Evolutionary conservation across 2,329 filamentous ascomycete genomes (phyloP), one percentile per base, ranked within the genome.

Genomic region (Colletotrichum sp.): DNA sequence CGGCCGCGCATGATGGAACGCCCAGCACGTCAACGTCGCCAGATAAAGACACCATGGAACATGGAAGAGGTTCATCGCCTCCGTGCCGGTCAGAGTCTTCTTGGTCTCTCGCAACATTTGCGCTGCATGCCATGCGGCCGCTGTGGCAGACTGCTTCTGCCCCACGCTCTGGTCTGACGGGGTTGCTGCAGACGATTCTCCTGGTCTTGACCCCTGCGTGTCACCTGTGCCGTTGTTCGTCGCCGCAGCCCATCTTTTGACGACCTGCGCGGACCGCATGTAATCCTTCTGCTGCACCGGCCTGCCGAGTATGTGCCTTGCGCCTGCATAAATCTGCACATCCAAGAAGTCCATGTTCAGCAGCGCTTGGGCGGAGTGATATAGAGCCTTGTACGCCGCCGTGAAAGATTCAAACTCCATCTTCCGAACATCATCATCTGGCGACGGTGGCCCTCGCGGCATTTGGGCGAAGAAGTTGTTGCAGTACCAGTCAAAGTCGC

Each of bases 41-140:
- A 93, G 83, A 78, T 92, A 93, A 15, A 93, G 80, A 77, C 89
- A 91, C 92, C 91, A 93, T 0, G 91, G 90, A 22, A 92, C 90
- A 79, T 93, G 91, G 79, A 92, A 92, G 0, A 90, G 83, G 59
- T 90, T 88, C 57, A 87, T 88, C 3, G 88, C 86, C 25, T 90
- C 89, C 73, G 87, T 88, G 44, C 90, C 87, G 15, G 89, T 85
- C 3, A 92, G 82, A 30, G 87, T 86, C 39, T 86, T 82, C 11
- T 89, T 85, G 0, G 89, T 88, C 30, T 90, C 88, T 15, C 86
- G 85, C 1, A 93, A 81, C 15, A 93, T 83, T 3, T 82, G 83
- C 0, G 91, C 89, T 0, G 91, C 90, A 78, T 93, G 91, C 82
- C 88, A 90, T 0, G 88, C 85, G 2, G 90, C 87, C 71, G 85